Base-by-base conservation (phyloP, 164 flowering plant genomes). In the Umbilicus rupestris region DNA sequence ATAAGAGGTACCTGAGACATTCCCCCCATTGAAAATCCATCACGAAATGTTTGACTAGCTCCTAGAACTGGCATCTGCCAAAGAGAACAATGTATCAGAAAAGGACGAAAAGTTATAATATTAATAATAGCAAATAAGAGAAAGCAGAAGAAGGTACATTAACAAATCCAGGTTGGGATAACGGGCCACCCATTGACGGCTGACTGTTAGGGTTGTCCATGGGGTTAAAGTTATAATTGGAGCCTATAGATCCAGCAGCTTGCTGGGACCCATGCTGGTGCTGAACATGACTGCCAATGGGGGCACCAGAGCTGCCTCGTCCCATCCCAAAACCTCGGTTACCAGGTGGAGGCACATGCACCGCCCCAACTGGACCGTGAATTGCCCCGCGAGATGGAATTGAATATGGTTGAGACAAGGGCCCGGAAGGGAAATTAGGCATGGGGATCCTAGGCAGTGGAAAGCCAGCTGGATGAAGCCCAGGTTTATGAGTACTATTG, bases 281-380 rank as follows among this genome's bases (percentile, higher is more conserved):
- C 12, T 91, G 86, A 19, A 90, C 86, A 71, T 95, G 94, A 71
- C 96, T 85, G 31, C 99, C 97, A 73, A 89, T 87, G 29, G 97
- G 90, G 65, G 90, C 80, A 68, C 95, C 90, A 65, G 99, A 78
- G 86, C 69, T 86, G 22, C 99, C 99, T 58, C 98, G 92, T 3
- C 99, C 99, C 73, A 94, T n/a, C n/a, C n/a, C 98, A 79, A 92
- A 95, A 39, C 99, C 99, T 64, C 92, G 84, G 71, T 72, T 88
- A 69, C 95, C 98, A 14, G 92, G 80, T 70, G 81, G 88, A 66
- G 99, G 97, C 46, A 83, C 87, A 73, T 92, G 99, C 70, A 95
- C 93, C 71, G 90, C 97, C 55, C 97, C 99, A 77, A 95, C 87
- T n/a, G 97, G 97, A 66, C 99, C 99, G 80, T 88, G 99, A 31